Evolutionary conservation across 352 stramenopile genomes (phyloP).

Genomic region (Phytopythium cucurbitacearum): DNA sequence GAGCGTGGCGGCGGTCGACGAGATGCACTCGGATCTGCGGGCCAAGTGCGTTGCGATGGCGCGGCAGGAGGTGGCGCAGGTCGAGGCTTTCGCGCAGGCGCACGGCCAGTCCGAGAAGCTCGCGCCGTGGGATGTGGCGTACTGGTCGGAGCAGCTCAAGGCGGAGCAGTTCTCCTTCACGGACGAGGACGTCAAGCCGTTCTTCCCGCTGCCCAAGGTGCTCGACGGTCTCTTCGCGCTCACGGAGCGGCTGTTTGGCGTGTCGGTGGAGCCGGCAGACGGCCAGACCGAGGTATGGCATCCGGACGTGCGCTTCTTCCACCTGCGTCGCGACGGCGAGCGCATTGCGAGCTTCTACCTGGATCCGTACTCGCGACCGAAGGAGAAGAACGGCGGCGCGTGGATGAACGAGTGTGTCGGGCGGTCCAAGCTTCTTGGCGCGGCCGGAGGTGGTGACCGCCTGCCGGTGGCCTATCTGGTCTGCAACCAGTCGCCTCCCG

Average conservation of each 20-base stretch:
- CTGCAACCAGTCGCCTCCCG: slow-evolving; percentile 95
- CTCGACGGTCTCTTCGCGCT: slow-evolving; percentile 96
- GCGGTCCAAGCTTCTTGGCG: slow-evolving; percentile 85
- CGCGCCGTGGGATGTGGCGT: slow-evolving; percentile 93
- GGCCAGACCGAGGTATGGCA: slow-evolving; percentile 88
- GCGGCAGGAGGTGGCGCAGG: slow-evolving; percentile 87
- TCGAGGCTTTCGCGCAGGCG: slow-evolving; percentile 83
- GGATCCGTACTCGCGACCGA: slow-evolving; percentile 95
- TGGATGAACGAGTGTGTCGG: slow-evolving; percentile 98
- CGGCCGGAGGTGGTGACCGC: slow-evolving; percentile 45
- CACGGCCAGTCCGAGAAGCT: slow-evolving; percentile 76
- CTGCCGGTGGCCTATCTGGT: slow-evolving; percentile 97
- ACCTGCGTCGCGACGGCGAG: slow-evolving; percentile 77
- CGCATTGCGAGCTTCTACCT: slow-evolving; percentile 96
- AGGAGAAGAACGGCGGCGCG: slow-evolving; percentile 96
- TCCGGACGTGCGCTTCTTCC: slow-evolving; percentile 95
- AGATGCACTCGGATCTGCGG: slow-evolving; percentile 92
- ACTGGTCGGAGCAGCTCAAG: slow-evolving; percentile 95
- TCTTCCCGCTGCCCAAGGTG: slow-evolving; percentile 93
- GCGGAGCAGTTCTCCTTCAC: slow-evolving; percentile 94
- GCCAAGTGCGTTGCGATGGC: slow-evolving; percentile 91
- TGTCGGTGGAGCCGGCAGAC: slow-evolving; percentile 88
- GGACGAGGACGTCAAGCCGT: slow-evolving; percentile 96
- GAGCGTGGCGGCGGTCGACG: slow-evolving; percentile 85
- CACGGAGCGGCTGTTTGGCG: slow-evolving; percentile 91